These are phyloP conservation scores for Aspergillus kassunensis DNA, from an alignment of 495 filamentous ascomycete species.

Conservation along the genomic window DNA sequence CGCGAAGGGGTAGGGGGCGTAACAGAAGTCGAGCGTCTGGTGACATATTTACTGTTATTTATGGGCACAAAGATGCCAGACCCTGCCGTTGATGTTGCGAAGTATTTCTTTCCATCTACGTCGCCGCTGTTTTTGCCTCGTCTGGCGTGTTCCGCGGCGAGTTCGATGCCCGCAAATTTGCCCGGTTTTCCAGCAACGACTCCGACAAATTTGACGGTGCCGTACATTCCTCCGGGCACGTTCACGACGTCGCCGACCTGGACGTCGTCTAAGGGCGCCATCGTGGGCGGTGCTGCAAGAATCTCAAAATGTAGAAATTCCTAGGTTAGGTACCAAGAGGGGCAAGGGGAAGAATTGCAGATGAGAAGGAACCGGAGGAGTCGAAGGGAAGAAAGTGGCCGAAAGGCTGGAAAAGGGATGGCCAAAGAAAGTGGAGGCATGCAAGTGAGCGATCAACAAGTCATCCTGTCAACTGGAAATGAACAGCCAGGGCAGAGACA, in stretches of 20 bases:
- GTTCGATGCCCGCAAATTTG: conserved; percentile 89
- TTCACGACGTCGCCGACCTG: conserved; percentile 87
- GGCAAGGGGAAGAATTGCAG: conserved; percentile 10
- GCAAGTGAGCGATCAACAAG: conserved; percentile 3
- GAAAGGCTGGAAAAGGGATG: conserved; percentile 13
- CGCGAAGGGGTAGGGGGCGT: conserved; percentile 62
- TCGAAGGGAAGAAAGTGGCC: conserved; percentile 4
- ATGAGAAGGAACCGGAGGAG: not conserved
- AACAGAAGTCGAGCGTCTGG: conserved; percentile 50
- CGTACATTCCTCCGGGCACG: conserved; percentile 91
- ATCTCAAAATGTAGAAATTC: not conserved
- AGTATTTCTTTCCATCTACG: conserved; percentile 85
- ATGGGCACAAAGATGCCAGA: conserved; percentile 94
- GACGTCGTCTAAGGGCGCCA: conserved; percentile 52
- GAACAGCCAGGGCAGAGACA: not conserved
- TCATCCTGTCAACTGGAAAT: conserved; percentile 7
- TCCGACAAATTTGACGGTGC: conserved; percentile 85
- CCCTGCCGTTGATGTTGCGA: conserved; percentile 69
- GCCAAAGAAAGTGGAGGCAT: conserved; percentile 7
- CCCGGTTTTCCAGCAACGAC: conserved; percentile 85
- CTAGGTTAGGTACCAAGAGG: conserved; percentile 1
- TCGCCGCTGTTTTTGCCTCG: conserved; percentile 95
- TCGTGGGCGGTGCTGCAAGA: conserved; percentile 10
- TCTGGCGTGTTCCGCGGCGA: conserved; percentile 71
- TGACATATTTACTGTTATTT: conserved; percentile 72